A percentile compares a stretch with the other conserved stretches of the same genome.
These are phyloP conservation scores for Geotrichum macrosporum DNA, from an alignment of 1,139 yeast genomes.

Conservation along the genomic window DNA sequence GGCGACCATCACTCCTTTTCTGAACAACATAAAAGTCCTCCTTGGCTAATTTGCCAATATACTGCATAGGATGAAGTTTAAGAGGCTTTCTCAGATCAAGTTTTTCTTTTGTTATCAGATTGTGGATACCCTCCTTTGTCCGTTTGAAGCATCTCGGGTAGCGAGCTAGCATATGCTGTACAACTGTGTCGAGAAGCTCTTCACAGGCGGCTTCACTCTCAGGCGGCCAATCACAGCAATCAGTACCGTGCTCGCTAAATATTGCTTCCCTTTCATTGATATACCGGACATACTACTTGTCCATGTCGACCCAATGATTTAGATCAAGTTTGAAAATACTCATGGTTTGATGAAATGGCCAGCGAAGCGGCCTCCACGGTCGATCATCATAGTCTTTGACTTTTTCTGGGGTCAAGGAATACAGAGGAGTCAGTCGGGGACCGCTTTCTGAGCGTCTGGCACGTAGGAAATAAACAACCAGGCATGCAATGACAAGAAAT, in stretches of 20 bases:
- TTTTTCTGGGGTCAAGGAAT: constrained; percentile 58
- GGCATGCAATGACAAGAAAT: too few relatives aligned
- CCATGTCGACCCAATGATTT: constrained; percentile 78
- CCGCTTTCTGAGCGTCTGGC: not conserved
- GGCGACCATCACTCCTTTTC: constrained; percentile 51
- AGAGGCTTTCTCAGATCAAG: constrained; percentile 58
- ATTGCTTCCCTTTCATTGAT: constrained; percentile 59
- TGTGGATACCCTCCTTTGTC: constrained; percentile 50
- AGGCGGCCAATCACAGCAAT: constrained; percentile 63
- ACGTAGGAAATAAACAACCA: not conserved
- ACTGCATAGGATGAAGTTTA: constrained; percentile 58
- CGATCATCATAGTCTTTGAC: constrained; percentile 63
- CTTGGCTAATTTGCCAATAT: constrained; percentile 65
- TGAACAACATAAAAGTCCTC: constrained; percentile 64
- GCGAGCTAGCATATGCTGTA: constrained; percentile 54
- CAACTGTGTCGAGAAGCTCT: constrained; percentile 61
- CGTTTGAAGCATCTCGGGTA: constrained; percentile 61
- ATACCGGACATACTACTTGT: constrained; percentile 64
- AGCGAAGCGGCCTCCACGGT: constrained; percentile 77
- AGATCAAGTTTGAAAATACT: constrained; percentile 63
- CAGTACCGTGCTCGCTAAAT: constrained; percentile 54
- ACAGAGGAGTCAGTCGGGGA: constrained; percentile 51
- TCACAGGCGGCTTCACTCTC: constrained; percentile 60
- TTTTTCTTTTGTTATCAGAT: constrained; percentile 57
- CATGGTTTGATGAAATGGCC: constrained; percentile 82